Conservation (phyloP, 495 filamentous ascomycete genomes). For the Penicillium goetzii region DNA sequence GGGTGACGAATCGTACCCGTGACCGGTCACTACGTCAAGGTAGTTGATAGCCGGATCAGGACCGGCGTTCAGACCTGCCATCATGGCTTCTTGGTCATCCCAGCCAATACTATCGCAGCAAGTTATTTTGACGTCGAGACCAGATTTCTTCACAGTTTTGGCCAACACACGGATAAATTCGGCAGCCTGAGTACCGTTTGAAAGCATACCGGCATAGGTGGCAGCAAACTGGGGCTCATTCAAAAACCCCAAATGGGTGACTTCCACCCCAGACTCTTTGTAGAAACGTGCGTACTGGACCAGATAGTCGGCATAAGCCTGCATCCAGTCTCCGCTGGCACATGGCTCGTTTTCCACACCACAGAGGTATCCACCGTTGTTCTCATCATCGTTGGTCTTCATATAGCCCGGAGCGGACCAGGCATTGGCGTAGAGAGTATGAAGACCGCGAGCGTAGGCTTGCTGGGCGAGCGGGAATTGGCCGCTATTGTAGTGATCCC, state of each 20-base stretch:
- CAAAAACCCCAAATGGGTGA: conserved; percentile 57
- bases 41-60: conserved; percentile 11
- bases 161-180: conserved; percentile 53
- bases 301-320: conserved; percentile 59
- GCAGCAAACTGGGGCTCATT: conserved; percentile 58
- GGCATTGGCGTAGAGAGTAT: conserved; percentile 52
- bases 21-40: neutral
- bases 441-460: conserved; percentile 6
- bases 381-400: conserved; percentile 54
- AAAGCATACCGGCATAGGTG: conserved; percentile 13
- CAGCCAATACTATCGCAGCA: conserved; percentile 13
- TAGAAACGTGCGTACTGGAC: conserved; percentile 58
- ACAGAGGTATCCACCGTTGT: conserved; percentile 51
- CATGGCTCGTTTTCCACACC: conserved; percentile 50
- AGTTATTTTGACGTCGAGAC: conserved; percentile 1
- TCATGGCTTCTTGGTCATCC: conserved; percentile 7
- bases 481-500: conserved; percentile 5
- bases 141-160: conserved; percentile 26
- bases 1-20: neutral
- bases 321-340: conserved; percentile 55
- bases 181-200: conserved; percentile 52
- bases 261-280: conserved; percentile 47
- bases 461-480: conserved; percentile 3
- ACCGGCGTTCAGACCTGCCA: neutral
- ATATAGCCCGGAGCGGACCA: conserved; percentile 62